Conservation (phyloP, 2,329 filamentous ascomycete species). For the Arthroderma sp. region DNA sequence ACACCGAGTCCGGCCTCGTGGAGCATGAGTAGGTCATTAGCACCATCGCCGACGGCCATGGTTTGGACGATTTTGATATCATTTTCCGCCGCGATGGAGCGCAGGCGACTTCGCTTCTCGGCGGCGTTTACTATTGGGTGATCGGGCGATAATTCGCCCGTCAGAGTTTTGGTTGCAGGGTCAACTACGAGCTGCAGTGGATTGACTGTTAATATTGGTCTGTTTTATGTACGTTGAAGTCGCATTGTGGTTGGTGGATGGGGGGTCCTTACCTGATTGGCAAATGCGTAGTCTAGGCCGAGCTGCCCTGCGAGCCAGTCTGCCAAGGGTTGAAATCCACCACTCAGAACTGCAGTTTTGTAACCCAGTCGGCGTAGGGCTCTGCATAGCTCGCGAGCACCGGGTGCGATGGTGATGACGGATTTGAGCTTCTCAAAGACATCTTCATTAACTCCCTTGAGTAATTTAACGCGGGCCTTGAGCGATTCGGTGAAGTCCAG, state of each 20-base stretch:
- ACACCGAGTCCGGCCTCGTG: constrained; percentile 48
- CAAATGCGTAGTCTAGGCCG: constrained; percentile 75
- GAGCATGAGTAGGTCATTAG: constrained; percentile 55
- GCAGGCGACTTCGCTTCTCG: constrained; percentile 44
- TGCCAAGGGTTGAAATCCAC: constrained; percentile 82
- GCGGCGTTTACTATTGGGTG: constrained; percentile 47
- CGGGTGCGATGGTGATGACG: constrained; percentile 67
- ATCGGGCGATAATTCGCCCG: constrained; percentile 42
- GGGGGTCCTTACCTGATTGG: constrained; percentile 57
- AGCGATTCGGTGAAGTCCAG: constrained; percentile 81
- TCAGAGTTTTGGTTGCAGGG: constrained; percentile 35
- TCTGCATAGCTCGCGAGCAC: constrained; percentile 59
- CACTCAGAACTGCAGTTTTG: constrained; percentile 81
- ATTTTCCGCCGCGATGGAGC: constrained; percentile 42
- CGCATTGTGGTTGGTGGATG: background rate
- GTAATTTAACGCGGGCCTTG: constrained; percentile 62
- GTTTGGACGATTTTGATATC: constrained; percentile 42
- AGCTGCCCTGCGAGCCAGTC: constrained; percentile 70
- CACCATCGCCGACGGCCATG: constrained; percentile 49
- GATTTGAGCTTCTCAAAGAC: constrained; percentile 68
- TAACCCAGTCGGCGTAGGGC: constrained; percentile 67
- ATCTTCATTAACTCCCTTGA: constrained; percentile 64
- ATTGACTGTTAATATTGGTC: background rate
- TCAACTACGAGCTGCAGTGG: constrained; percentile 36
- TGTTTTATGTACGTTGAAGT: background rate